Conservation (phyloP, 1,284 basidiomycete genomes). For the Cryptococcus maquisensis region DNA sequence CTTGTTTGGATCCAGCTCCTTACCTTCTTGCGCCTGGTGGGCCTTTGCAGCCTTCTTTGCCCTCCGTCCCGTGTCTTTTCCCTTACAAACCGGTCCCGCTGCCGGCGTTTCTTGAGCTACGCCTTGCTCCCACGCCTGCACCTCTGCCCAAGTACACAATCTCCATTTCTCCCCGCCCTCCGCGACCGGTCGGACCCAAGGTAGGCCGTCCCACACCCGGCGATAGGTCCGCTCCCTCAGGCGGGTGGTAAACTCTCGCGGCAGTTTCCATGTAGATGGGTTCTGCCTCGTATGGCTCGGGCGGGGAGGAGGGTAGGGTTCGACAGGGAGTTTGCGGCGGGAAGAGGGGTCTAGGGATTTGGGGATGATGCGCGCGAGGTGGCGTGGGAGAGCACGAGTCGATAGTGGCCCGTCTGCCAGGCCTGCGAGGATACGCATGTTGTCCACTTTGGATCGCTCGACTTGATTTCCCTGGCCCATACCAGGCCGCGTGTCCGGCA, state of each 20-base stretch:
- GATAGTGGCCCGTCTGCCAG: neutral
- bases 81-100: too few relatives aligned
- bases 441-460: constrained; percentile 13
- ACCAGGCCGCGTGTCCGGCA: constrained; percentile 7
- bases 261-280: constrained; percentile 27
- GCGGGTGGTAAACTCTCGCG: constrained; percentile 16
- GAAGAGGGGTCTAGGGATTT: neutral
- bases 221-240: constrained; percentile 25
- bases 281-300: constrained; percentile 24
- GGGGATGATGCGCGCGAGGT: constrained; percentile 21
- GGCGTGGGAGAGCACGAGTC: constrained; percentile 4
- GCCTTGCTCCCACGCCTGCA: constrained; percentile 6
- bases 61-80: neutral
- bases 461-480: constrained; percentile 11
- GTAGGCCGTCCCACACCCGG: constrained; percentile 27
- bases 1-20: neutral
- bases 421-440: constrained; percentile 24
- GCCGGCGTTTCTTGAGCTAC: too few relatives aligned
- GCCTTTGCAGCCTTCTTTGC: neutral
- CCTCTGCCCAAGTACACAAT: constrained; percentile 15
- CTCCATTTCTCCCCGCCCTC: constrained; percentile 9
- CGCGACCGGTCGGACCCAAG: constrained; percentile 20
- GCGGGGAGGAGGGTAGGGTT: constrained; percentile 21
- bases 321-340: neutral
- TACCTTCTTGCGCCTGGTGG: neutral